Evolutionary conservation across 1,139 yeast genomes (phyloP).

Genomic region (Suhomyces yuchorum): DNA sequence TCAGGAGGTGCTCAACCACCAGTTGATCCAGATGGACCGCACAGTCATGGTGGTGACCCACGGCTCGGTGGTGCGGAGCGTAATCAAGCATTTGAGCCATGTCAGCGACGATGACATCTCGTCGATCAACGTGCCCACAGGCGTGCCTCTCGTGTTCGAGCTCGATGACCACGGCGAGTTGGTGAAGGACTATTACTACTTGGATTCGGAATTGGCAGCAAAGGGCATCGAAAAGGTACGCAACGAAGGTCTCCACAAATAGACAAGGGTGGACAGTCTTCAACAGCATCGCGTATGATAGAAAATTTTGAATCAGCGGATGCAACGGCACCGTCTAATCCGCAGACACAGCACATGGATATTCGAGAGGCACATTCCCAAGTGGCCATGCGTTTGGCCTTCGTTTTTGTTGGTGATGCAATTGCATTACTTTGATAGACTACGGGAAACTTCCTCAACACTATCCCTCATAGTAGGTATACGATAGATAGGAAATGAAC

Average conservation of each 20-base stretch:
- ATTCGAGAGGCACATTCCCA: too few relatives aligned
- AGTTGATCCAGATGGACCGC: constrained; percentile 37
- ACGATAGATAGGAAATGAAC: too few relatives aligned
- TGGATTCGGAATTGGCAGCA: constrained; percentile 71
- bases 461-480: too few relatives aligned
- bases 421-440: too few relatives aligned
- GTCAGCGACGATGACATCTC: constrained; percentile 66
- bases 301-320: neutral
- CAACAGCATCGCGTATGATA: neutral
- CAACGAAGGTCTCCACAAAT: constrained; percentile 50
- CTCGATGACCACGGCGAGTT: constrained; percentile 47
- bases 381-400: too few relatives aligned
- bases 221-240: constrained; percentile 66
- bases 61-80: constrained; percentile 73
- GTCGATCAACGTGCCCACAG: constrained; percentile 73
- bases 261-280: neutral
- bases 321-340: neutral
- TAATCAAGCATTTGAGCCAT: constrained; percentile 57
- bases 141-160: constrained; percentile 68
- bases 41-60: constrained; percentile 70
- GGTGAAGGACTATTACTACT: constrained; percentile 51
- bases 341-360: neutral
- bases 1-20: constrained; percentile 39
- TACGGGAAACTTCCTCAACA: too few relatives aligned
- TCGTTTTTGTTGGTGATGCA: too few relatives aligned